Percentiles rank a stretch among this genome's conserved stretches.
Evolutionary conservation across 768 basidiomycete genomes (phyloP).

Genomic region (Pulveroboletus frians): DNA sequence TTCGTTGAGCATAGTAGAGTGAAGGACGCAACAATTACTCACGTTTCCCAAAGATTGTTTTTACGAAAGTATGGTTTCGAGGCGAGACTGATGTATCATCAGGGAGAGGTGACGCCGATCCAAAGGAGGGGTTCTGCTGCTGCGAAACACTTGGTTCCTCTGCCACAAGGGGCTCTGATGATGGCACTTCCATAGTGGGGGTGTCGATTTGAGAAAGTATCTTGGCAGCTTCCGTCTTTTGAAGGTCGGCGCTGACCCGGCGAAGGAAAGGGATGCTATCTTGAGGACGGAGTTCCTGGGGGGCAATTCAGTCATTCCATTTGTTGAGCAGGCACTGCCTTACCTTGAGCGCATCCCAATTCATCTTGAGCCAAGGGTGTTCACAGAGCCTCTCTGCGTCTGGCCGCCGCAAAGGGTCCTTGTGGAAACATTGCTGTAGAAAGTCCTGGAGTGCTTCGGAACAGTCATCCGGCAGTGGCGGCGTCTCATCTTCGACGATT

Average conservation of each 20-base stretch:
- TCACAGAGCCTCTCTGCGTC: conserved; percentile 81
- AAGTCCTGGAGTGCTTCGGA: conserved; percentile 78
- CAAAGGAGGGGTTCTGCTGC: conserved; percentile 38
- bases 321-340: conserved; percentile 8
- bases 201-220: conserved; percentile 41
- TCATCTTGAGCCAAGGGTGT: conserved; percentile 84
- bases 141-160: conserved; percentile 36
- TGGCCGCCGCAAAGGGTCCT: conserved; percentile 80
- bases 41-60: conserved; percentile 92
- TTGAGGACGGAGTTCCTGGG: conserved; percentile 77
- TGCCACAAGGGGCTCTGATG: conserved; percentile 42
- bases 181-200: conserved; percentile 32
- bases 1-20: conserved; percentile 6
- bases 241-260: conserved; percentile 81
- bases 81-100: conserved; percentile 45
- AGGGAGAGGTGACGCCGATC: conserved; percentile 26
- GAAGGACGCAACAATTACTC: conserved; percentile 29
- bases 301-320: not conserved
- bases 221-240: conserved; percentile 62
- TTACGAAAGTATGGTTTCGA: conserved; percentile 79
- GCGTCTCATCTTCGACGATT: conserved; percentile 90
- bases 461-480: conserved; percentile 76
- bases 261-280: conserved; percentile 95
- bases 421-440: conserved; percentile 82
- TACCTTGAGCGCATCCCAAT: conserved; percentile 78